Percentiles rank a stretch among this genome's conserved stretches.
phyloP scores from a whole-genome alignment of 345 rosid genomes.

The Eucalyptus pauciflora region DNA sequence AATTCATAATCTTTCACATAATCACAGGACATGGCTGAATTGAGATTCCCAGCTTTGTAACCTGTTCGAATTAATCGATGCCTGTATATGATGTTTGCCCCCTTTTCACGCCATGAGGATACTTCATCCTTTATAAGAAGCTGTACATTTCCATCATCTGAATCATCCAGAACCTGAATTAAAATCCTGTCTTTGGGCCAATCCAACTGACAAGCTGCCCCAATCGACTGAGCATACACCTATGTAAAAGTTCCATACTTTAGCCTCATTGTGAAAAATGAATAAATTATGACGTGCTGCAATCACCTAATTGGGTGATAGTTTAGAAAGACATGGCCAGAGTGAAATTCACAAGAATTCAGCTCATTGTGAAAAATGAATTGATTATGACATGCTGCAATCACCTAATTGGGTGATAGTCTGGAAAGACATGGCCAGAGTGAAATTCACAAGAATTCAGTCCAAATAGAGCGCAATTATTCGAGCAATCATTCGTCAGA shows the following conservation, averaged over 20 bases:
- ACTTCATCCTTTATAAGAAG: constrained; percentile 72
- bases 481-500: neutral
- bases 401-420: neutral
- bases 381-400: neutral
- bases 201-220: constrained; percentile 73
- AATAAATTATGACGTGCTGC: neutral
- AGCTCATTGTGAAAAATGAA: neutral
- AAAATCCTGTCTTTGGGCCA: constrained; percentile 80
- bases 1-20: constrained; percentile 73
- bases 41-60: constrained; percentile 87
- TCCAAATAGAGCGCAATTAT: neutral
- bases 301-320: neutral
- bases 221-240: constrained; percentile 80
- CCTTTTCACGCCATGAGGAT: constrained; percentile 54
- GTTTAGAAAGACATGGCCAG: neutral
- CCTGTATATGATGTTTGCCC: constrained; percentile 71
- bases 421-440: neutral
- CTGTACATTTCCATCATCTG: constrained; percentile 56
- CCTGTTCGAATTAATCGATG: constrained; percentile 82
- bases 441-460: neutral
- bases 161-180: constrained; percentile 87
- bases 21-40: constrained; percentile 86
- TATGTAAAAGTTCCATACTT: neutral
- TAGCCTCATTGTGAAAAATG: neutral
- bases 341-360: neutral